Conservation (phyloP, 495 filamentous ascomycete species). For the Friedmanniomyces endolithicus region DNA sequence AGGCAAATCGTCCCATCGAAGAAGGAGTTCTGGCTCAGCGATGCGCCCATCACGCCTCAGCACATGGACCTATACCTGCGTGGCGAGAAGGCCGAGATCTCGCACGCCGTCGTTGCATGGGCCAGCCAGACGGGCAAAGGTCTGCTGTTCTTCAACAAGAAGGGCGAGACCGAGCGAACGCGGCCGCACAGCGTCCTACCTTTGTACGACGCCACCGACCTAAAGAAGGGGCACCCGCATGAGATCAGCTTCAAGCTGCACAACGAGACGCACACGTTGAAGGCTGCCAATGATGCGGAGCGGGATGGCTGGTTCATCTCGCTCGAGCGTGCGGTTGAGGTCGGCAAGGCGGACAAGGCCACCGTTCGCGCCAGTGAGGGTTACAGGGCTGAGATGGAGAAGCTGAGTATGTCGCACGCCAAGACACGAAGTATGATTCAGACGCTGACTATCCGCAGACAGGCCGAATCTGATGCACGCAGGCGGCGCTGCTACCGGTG, state of each 20-base stretch:
- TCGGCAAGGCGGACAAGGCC: conserved; percentile 41
- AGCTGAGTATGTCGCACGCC: conserved; percentile 29
- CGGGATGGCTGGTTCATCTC: conserved; percentile 78
- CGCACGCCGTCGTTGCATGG: conserved; percentile 74
- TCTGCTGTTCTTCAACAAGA: conserved; percentile 84
- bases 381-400: conserved; percentile 38
- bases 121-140: conserved; percentile 89
- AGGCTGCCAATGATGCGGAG: conserved; percentile 58
- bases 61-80: conserved; percentile 61
- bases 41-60: conserved; percentile 65
- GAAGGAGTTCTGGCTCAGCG: conserved; percentile 88
- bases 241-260: conserved; percentile 77
- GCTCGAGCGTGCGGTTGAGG: conserved; percentile 41
- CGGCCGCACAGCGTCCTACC: conserved; percentile 11
- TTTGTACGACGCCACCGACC: conserved; percentile 57
- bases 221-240: conserved; percentile 55
- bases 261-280: conserved; percentile 83
- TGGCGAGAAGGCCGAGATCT: conserved; percentile 73
- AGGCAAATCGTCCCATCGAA: conserved; percentile 57
- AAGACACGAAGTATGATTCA: conserved; percentile 12
- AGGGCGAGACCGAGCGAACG: conserved; percentile 36
- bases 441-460: conserved; percentile 31
- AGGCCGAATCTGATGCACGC: conserved; percentile 21
- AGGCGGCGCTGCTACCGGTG: conserved; percentile 19
- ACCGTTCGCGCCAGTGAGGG: conserved; percentile 28